Conservation (phyloP, 352 stramenopile species). For the Pythium biforme region DNA sequence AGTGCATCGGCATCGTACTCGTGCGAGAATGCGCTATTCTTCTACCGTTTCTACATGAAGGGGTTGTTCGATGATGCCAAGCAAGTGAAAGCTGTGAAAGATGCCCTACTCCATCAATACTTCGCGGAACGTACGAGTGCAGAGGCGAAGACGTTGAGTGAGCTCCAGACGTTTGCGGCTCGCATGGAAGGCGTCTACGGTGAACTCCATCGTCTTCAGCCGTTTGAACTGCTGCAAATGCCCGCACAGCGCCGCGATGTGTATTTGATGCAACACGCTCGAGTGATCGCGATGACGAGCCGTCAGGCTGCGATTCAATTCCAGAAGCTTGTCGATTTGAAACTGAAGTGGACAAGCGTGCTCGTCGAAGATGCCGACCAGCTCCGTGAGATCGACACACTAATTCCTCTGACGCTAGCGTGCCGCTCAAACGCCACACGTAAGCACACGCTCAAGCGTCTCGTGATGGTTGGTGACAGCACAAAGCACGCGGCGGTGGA, state of each 20-base stretch:
- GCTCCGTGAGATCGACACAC: slow-evolving; percentile 93
- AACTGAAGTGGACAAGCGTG: slow-evolving; percentile 81
- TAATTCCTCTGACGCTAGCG: slow-evolving; percentile 92
- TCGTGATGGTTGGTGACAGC: slow-evolving; percentile 95
- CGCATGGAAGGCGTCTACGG: slow-evolving; percentile 90
- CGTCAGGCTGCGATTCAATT: slow-evolving; percentile 92
- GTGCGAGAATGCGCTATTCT: slow-evolving; percentile 95
- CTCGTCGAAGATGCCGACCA: slow-evolving; percentile 96
- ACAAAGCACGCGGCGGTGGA: slow-evolving; percentile 92
- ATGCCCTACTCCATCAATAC: slow-evolving; percentile 35
- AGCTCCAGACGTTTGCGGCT: slow-evolving; percentile 48
- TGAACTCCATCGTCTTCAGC: slow-evolving; percentile 90
- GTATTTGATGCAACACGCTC: slow-evolving; percentile 94
- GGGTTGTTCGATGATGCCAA: slow-evolving; percentile 57
- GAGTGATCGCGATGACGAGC: slow-evolving; percentile 95
- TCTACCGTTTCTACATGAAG: slow-evolving; percentile 91
- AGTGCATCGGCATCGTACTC: slow-evolving; percentile 88
- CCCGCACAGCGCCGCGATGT: slow-evolving; percentile 90
- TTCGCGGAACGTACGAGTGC: slow-evolving; percentile 36
- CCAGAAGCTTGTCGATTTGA: slow-evolving; percentile 82
- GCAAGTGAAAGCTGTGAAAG: slow-evolving; percentile 9
- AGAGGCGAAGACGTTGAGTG: slow-evolving; percentile 22
- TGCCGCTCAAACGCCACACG: slow-evolving; percentile 19
- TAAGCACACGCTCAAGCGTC: slow-evolving; percentile 67
- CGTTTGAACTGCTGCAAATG: slow-evolving; percentile 95